These are phyloP conservation scores for Penicillium angulare DNA, from an alignment of 495 filamentous ascomycete genomes.

Conservation along the genomic window DNA sequence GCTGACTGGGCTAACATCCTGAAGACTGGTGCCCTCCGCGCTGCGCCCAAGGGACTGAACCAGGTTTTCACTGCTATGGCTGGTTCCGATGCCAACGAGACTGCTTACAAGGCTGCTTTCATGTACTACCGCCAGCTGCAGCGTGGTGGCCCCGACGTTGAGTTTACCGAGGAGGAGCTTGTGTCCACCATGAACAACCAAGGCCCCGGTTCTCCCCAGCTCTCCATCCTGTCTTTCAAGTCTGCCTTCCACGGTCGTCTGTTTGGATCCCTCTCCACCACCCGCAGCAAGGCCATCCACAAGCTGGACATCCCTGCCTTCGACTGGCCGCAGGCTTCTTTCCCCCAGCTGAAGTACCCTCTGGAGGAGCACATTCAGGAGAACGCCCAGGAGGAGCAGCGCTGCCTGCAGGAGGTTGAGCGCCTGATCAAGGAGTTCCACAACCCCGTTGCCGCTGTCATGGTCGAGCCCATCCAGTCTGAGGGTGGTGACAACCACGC, in stretches of 20 bases:
- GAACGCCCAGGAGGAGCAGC: slow-evolving; percentile 79
- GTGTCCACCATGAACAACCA: slow-evolving; percentile 81
- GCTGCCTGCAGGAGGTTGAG: slow-evolving; percentile 87
- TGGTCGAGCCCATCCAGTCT: slow-evolving; percentile 96
- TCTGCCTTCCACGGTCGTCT: slow-evolving; percentile 93
- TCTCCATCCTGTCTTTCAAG: slow-evolving; percentile 93
- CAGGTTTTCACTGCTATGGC: slow-evolving; percentile 97
- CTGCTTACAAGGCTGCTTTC: slow-evolving; percentile 98
- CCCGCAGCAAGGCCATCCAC: slow-evolving; percentile 94
- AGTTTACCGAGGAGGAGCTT: slow-evolving; percentile 83
- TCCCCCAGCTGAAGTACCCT: slow-evolving; percentile 88
- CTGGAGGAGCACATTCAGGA: slow-evolving; percentile 78
- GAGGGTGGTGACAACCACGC: slow-evolving; percentile 99
- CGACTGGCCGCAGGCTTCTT: slow-evolving; percentile 95
- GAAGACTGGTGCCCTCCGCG: slow-evolving; percentile 81
- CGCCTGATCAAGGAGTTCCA: slow-evolving; percentile 78
- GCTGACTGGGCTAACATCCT: slow-evolving; percentile 85
- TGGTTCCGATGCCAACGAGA: slow-evolving; percentile 96
- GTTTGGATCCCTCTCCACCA: slow-evolving; percentile 89
- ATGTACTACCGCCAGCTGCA: slow-evolving; percentile 92
- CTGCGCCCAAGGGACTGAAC: slow-evolving; percentile 85
- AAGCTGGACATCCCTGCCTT: slow-evolving; percentile 98
- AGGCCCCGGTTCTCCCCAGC: slow-evolving; percentile 73
- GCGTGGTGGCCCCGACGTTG: slow-evolving; percentile 76
- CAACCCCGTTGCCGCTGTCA: slow-evolving; percentile 82